These are phyloP conservation scores for Leonotis leonurus DNA, from an alignment of 257 asterid genomes.

Conservation along the genomic window DNA sequence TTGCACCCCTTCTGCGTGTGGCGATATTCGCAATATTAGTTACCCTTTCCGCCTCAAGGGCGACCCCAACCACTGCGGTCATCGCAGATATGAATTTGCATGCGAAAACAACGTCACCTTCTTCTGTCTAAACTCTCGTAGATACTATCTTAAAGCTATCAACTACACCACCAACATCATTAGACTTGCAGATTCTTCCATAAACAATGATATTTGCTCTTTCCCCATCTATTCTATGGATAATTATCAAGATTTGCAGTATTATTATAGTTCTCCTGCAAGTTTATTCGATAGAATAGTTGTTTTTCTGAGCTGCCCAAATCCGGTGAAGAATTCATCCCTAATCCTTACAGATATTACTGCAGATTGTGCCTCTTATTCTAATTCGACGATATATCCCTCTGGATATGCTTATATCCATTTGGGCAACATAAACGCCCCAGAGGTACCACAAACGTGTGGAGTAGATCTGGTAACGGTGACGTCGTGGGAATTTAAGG, in stretches of 20 bases:
- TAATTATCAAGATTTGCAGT: no score
- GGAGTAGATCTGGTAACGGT: background rate
- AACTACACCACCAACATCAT: no score
- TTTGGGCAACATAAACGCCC: background rate
- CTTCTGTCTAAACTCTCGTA: conserved; percentile 5
- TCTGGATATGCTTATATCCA: background rate
- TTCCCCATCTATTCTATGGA: background rate
- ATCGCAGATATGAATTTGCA: conserved; percentile 17
- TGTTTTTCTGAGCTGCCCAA: background rate
- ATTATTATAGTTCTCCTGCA: background rate
- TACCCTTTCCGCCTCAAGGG: conserved; percentile 33
- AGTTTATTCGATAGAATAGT: no score
- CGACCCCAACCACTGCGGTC: no score
- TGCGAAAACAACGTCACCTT: conserved; percentile 25
- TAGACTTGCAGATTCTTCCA: conserved; percentile 20
- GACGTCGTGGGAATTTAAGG: conserved; percentile 6
- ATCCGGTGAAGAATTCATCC: background rate
- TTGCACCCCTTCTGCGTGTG: background rate
- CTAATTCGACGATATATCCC: background rate
- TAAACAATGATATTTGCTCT: conserved; percentile 10
- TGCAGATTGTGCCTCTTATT: background rate
- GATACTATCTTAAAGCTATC: conserved; percentile 24
- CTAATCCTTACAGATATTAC: background rate
- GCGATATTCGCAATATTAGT: conserved; percentile 19
- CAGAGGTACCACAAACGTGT: background rate